Conservation (phyloP, 495 filamentous ascomycete genomes). For the Penicillium turbatum region DNA sequence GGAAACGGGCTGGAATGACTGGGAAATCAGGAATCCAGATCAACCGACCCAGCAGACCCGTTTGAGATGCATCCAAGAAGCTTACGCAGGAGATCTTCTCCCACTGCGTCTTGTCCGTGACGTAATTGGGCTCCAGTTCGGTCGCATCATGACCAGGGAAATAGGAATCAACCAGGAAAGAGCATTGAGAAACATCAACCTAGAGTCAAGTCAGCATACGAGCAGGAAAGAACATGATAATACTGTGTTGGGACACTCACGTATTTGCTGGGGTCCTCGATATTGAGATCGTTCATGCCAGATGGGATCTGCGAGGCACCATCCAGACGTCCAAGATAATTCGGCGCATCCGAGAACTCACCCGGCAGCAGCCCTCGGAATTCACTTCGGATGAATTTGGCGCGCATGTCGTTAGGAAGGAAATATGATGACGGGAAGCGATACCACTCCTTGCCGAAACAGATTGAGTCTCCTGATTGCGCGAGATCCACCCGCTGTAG, state of each 20-base stretch:
- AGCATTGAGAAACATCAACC: constrained; percentile 67
- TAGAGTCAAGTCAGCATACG: constrained; percentile 26
- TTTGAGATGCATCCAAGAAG: constrained; percentile 78
- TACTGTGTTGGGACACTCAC: constrained; percentile 41
- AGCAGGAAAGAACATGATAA: no score
- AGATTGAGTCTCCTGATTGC: constrained; percentile 63
- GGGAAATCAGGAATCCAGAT: constrained; percentile 78
- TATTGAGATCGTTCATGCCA: constrained; percentile 92
- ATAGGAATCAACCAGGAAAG: constrained; percentile 83
- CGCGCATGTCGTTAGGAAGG: constrained; percentile 70
- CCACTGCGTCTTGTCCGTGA: constrained; percentile 66
- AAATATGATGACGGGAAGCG: constrained; percentile 93
- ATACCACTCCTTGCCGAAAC: constrained; percentile 98
- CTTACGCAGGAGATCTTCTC: constrained; percentile 63
- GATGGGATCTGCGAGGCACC: constrained; percentile 75
- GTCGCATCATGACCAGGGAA: constrained; percentile 56
- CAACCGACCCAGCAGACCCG: constrained; percentile 67
- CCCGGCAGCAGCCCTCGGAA: constrained; percentile 89
- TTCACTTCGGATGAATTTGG: constrained; percentile 84
- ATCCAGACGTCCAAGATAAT: constrained; percentile 57
- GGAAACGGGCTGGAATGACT: constrained; percentile 63
- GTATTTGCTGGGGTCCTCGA: constrained; percentile 84
- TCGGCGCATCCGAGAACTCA: constrained; percentile 71
- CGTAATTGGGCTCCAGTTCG: constrained; percentile 69
- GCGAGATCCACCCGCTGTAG: constrained; percentile 47